Conservation (phyloP, 1,284 basidiomycete genomes). For the Pholiota adiposa region DNA sequence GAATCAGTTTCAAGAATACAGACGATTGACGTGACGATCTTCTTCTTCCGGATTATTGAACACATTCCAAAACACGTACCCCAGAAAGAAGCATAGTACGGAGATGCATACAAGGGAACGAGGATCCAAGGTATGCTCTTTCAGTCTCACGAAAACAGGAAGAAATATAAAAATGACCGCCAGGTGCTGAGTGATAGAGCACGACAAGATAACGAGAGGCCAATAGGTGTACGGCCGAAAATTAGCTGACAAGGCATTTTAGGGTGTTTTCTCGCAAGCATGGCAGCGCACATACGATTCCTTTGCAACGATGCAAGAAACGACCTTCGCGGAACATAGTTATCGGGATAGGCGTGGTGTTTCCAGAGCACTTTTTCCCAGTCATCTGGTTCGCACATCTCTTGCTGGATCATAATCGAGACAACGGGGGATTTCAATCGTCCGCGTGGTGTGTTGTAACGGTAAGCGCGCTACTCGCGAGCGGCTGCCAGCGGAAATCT, state of each 20-base stretch:
- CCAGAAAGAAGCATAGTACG: constrained; percentile 58
- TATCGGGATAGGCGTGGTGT: constrained; percentile 78
- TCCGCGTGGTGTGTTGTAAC: neutral
- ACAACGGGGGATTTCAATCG: neutral
- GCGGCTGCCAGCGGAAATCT: constrained; percentile 8
- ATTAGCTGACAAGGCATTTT: constrained; percentile 57
- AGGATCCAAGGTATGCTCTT: constrained; percentile 67
- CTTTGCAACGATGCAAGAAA: constrained; percentile 81
- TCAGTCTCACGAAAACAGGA: constrained; percentile 76
- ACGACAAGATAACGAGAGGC: constrained; percentile 72
- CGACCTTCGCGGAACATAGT: constrained; percentile 79
- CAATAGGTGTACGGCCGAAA: constrained; percentile 77
- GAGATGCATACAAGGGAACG: constrained; percentile 73
- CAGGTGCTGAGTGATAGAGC: constrained; percentile 86
- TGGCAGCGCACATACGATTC: constrained; percentile 64
- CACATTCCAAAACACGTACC: constrained; percentile 69
- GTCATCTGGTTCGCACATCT: constrained; percentile 26
- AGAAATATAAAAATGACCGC: constrained; percentile 84
- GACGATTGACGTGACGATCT: constrained; percentile 22
- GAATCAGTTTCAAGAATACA: constrained; percentile 8
- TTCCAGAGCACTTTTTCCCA: constrained; percentile 93
- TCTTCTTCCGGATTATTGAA: constrained; percentile 36
- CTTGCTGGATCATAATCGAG: constrained; percentile 17
- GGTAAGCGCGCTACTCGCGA: constrained; percentile 1
- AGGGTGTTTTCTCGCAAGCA: constrained; percentile 8